Base-by-base conservation (phyloP, 2,329 filamentous ascomycete genomes). In the Penicillium sp. region DNA sequence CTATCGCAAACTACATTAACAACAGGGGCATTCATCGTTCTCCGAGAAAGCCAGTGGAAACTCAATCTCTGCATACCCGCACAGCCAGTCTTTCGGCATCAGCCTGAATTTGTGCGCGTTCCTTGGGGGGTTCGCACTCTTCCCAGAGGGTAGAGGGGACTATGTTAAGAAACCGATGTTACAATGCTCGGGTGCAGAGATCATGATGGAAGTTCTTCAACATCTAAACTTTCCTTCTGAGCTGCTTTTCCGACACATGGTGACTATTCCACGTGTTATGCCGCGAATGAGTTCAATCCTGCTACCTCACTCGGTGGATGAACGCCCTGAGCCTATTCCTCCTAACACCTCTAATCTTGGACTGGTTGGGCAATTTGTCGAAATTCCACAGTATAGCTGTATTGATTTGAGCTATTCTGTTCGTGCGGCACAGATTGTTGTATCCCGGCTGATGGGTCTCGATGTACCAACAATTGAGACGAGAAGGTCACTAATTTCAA, bases 61-160 rank as follows among this genome's bases (percentile, higher is more conserved):
- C 47, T 79, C 35, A 74, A 63, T 51, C 67, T 76, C 49, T 73
- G 69, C 3, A 62, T 78, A 40, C 75, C 75, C 16, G 64, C 63
- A 10, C 76, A 79, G 48, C 76, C 74, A 7, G 67, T 77, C 51
- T 77, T 78, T 55, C 61, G 68, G 27, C 65, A 67, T 32, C 76
- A 78, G 51, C 66, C 68, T 6, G 38, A 53, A 41, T 57, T 65
- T 36, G 63, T 70, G 29, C 62, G 70, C 16, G 71, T 75, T 7
- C 63, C 77, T 40, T 76, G 75, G 74, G 74, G 73, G 74, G 6
- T 76, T 74, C 50, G 70, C 68, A 2, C 65, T 76, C n/a, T 68
- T 70, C n/a, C 72, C 74, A 1, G 68, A 70, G 14, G 57, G 63
- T 35, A 47, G 59, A 2, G 75, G 76, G 7, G 65, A 73, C 54